A percentile compares a stretch with the other conserved stretches of the same genome.
These are phyloP conservation scores for Filobasidium wieringae DNA, from an alignment of 768 basidiomycete species.

Conservation along the genomic window DNA sequence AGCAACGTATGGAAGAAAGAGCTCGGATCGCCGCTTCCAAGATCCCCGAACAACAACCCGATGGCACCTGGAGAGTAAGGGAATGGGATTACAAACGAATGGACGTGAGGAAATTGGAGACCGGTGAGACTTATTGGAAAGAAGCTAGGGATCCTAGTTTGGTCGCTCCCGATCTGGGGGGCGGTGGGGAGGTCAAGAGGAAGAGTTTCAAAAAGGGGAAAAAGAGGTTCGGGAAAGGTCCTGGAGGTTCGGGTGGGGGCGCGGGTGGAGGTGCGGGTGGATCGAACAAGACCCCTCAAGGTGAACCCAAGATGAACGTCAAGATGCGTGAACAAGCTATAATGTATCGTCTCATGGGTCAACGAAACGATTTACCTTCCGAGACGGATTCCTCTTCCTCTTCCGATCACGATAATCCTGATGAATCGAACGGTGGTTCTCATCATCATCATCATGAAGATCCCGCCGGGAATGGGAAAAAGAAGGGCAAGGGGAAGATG, in stretches of 20 bases:
- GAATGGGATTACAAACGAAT: background rate
- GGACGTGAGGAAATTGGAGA: conserved; percentile 1
- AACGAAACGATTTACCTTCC: background rate
- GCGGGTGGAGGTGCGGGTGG: background rate
- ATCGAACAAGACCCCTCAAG: background rate
- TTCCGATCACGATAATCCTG: background rate
- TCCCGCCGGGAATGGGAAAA: background rate
- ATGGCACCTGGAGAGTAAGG: conserved; percentile 5
- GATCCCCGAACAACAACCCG: background rate
- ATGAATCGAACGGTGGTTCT: background rate
- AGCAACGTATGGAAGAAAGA: background rate
- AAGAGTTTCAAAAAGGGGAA: background rate
- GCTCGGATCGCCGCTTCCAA: background rate
- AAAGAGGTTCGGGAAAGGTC: background rate
- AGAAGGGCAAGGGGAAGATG: background rate
- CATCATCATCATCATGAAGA: no score
- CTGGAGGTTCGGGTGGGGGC: background rate
- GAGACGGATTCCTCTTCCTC: background rate
- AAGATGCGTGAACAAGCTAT: background rate
- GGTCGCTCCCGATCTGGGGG: conserved; percentile 3
- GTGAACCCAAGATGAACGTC: background rate
- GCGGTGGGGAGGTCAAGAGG: background rate
- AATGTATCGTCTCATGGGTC: background rate
- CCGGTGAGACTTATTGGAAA: conserved; percentile 6
- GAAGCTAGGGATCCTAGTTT: conserved; percentile 6